phyloP scores from a whole-genome alignment of 352 stramenopile genomes.

The Phytopythium vexans region DNA sequence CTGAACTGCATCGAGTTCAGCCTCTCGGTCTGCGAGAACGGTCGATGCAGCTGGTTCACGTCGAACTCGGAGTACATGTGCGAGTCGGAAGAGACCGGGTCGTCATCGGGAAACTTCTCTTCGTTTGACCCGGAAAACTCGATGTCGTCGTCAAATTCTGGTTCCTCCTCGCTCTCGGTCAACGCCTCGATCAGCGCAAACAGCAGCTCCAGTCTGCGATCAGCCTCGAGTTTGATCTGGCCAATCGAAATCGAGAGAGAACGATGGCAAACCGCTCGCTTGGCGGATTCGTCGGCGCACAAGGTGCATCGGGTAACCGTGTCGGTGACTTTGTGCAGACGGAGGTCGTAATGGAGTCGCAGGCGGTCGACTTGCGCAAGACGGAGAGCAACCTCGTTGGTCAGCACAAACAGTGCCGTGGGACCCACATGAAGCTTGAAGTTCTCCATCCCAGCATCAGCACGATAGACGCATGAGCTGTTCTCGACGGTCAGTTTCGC shows the following conservation, averaged over 20 bases:
- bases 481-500: constrained; percentile 84
- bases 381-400: constrained; percentile 82
- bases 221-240: constrained; percentile 84
- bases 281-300: constrained; percentile 60
- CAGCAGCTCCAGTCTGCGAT: constrained; percentile 74
- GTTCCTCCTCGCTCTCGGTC: constrained; percentile 32
- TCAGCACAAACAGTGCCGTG: constrained; percentile 81
- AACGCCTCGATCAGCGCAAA: constrained; percentile 80
- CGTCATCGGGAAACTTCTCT: constrained; percentile 24
- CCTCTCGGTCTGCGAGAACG: constrained; percentile 43
- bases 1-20: constrained; percentile 66
- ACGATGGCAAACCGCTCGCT: constrained; percentile 55
- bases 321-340: constrained; percentile 48
- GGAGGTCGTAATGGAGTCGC: constrained; percentile 73
- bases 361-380: constrained; percentile 81
- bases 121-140: constrained; percentile 26
- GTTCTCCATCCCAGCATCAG: constrained; percentile 58
- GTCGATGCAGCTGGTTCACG: constrained; percentile 20
- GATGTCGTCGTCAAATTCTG: constrained; percentile 25
- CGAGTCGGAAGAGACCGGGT: constrained; percentile 6
- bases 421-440: constrained; percentile 70
- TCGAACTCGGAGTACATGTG: constrained; percentile 21
- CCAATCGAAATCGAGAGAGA: constrained; percentile 63
- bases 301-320: constrained; percentile 44
- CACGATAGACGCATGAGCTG: constrained; percentile 62